phyloP scores from a whole-genome alignment of 192 early-diverging fungal species.

The Backusella westeae region DNA sequence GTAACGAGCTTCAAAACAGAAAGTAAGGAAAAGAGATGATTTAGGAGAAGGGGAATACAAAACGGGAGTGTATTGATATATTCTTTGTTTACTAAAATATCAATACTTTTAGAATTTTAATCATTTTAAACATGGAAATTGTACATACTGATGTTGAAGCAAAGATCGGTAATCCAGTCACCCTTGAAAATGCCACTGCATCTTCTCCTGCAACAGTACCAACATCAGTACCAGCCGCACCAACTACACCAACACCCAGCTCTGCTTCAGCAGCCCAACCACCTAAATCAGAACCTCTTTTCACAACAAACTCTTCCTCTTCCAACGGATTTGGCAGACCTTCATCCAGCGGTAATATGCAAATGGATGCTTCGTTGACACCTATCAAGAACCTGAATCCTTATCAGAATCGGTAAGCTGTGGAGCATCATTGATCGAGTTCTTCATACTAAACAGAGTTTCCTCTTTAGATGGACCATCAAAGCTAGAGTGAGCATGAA shows the following conservation, averaged over 20 bases:
- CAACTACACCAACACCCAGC: not conserved
- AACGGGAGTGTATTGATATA: not conserved
- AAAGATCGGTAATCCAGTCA: constrained; percentile 14
- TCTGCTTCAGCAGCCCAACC: constrained; percentile 12
- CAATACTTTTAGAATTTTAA: constrained; percentile 22
- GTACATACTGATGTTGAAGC: constrained; percentile 29
- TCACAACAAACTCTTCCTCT: constrained; percentile 41
- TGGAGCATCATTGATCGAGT: not conserved
- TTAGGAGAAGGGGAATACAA: not conserved
- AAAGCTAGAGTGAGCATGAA: constrained; percentile 87
- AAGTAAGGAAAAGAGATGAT: constrained; percentile 31
- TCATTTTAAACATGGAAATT: constrained; percentile 47
- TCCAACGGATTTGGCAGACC: constrained; percentile 13
- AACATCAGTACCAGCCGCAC: not conserved
- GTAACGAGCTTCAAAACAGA: constrained; percentile 49
- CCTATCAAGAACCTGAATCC: constrained; percentile 79
- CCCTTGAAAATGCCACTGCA: not conserved
- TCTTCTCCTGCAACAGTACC: not conserved
- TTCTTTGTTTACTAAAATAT: not conserved
- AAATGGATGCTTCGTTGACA: constrained; percentile 35
- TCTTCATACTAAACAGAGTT: not conserved
- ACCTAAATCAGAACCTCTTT: constrained; percentile 25
- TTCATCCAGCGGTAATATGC: constrained; percentile 18
- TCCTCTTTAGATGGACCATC: constrained; percentile 81
- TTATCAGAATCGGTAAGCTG: constrained; percentile 77